A percentile compares a stretch with the other conserved stretches of the same genome.
Conservation (phyloP, 257 asterid genomes). For the Jaltomata sinuosa region DNA sequence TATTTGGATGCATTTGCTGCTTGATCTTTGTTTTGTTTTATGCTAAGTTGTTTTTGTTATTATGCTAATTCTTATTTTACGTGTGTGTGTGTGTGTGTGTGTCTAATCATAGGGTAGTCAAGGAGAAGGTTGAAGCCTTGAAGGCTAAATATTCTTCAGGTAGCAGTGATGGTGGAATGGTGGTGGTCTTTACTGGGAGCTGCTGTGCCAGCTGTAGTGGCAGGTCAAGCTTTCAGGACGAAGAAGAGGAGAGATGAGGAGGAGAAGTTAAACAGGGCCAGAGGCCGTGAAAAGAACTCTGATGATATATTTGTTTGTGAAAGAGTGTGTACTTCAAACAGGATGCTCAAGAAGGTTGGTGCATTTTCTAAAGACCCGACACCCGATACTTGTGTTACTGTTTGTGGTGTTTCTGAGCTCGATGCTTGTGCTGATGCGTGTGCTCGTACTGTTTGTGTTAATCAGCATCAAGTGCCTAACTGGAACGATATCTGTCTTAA, state of each 20-base stretch:
- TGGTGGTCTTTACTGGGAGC: conserved; percentile 94
- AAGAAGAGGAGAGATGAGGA: conserved; percentile 67
- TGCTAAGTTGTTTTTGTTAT: not conserved
- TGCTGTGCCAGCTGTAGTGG: conserved; percentile 69
- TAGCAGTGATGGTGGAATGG: conserved; percentile 66
- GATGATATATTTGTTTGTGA: conserved; percentile 89
- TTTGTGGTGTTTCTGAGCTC: conserved; percentile 91
- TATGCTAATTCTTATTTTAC: not conserved
- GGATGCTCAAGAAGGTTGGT: conserved; percentile 95
- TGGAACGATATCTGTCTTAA: conserved; percentile 95
- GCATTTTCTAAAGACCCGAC: conserved; percentile 92
- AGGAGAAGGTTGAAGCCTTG: not conserved
- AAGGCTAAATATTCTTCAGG: not conserved
- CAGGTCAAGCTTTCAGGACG: conserved; percentile 78
- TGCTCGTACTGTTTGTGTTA: conserved; percentile 85
- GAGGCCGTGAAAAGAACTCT: conserved; percentile 78
- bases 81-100: not conserved
- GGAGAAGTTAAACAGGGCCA: conserved; percentile 61
- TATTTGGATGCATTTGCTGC: not conserved
- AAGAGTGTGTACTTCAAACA: conserved; percentile 90
- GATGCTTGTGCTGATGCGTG: conserved; percentile 98
- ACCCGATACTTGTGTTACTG: conserved; percentile 86
- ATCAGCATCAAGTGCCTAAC: conserved; percentile 91
- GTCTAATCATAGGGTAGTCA: not conserved
- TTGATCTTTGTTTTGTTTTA: not conserved